Evolutionary conservation across 2,329 filamentous ascomycete species (phyloP).

Genomic region (Aspergillus persii): DNA sequence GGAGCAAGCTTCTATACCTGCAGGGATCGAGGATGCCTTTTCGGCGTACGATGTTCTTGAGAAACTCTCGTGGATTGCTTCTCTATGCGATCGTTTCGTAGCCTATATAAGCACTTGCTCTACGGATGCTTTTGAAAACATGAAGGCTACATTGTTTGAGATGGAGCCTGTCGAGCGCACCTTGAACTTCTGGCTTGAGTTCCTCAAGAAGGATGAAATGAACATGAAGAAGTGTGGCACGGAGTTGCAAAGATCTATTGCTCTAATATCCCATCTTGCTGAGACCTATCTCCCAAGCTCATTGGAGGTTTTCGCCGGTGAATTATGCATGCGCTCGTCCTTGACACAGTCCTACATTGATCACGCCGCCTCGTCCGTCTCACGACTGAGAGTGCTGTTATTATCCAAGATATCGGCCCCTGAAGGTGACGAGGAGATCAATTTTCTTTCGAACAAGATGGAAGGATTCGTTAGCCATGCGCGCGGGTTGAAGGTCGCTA

Average conservation of each 20-base stretch:
- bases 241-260: conserved; percentile 79
- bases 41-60: conserved; percentile 78
- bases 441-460: conserved; percentile 67
- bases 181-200: conserved; percentile 84
- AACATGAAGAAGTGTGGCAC: conserved; percentile 79
- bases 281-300: conserved; percentile 73
- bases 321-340: conserved; percentile 72
- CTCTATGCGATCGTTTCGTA: conserved; percentile 81
- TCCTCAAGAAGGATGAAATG: conserved; percentile 76
- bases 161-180: conserved; percentile 88
- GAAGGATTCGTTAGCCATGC: conserved; percentile 72
- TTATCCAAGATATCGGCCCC: conserved; percentile 60
- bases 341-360: conserved; percentile 81
- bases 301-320: conserved; percentile 72
- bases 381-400: conserved; percentile 63
- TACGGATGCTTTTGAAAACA: conserved; percentile 72
- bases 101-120: conserved; percentile 77
- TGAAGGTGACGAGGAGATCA: conserved; percentile 65
- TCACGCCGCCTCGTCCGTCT: conserved; percentile 67
- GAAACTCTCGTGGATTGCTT: conserved; percentile 78
- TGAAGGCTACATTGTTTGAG: conserved; percentile 78
- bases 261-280: conserved; percentile 80
- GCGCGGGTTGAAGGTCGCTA: conserved; percentile 78
- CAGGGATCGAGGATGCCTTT: conserved; percentile 72
- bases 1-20: conserved; percentile 63